Evolutionary conservation across 306 rosid genomes (phyloP), one percentile per base, ranked within the genome.

Genomic region (Quercus gilva): DNA sequence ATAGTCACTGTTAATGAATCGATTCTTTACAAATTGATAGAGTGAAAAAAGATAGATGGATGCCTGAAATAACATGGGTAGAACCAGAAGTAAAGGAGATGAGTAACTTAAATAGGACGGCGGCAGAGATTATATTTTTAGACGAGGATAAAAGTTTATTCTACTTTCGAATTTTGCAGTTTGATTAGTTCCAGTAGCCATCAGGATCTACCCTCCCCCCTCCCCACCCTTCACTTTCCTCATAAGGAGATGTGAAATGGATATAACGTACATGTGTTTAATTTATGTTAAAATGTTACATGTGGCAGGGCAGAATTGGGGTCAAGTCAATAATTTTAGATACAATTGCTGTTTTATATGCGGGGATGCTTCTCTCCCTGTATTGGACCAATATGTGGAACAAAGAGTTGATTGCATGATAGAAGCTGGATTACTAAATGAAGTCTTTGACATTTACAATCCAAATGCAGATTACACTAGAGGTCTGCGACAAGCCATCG

Each of bases 291-390:
- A 64, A 18, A 78, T 74, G 55, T 79, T 89, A 86, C 81, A 83
- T 81, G 90, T 79, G 94, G 87, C 97, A 91, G 92, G 94, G 87
- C 97, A 92, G 98, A 94, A 91, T 74, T 94, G 98, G 98, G 97
- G 97, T 74, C 94, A 81, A 90, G 92, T 86, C 63, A 92, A 86
- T 79, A 84, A 82, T 77, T 91, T 89, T 79, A 87, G 94, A 94
- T 92, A 89, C 76, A 82, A 91, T 84, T 91, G 94, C 82, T 86
- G 94, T 82, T 94, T 92, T 79, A 75, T 94, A 74, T 84, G 92
- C 71, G 87, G 90, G 79, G 94, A 94, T 72, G 92, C 94, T 49
- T 87, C 97, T 78, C 91, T 88, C 73, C 88, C 92, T 49, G 91
- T 91, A 81, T 74, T 92, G 72, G 97, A 94, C 78, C 81, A 71